Conservation (phyloP, 768 basidiomycete genomes). For the Russula olivacea region DNA sequence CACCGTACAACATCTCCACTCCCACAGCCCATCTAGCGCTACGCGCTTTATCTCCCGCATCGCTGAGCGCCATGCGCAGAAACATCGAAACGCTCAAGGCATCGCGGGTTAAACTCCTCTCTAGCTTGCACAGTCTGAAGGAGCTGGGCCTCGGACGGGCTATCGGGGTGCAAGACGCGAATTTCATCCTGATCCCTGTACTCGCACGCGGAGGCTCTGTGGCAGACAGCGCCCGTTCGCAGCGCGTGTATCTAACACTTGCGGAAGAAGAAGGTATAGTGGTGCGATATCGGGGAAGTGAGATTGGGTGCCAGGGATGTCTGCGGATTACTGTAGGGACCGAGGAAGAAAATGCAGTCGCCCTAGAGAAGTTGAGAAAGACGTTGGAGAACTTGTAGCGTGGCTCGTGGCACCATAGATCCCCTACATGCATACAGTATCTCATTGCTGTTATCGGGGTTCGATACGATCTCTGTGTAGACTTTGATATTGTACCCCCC, state of each 20-base stretch:
- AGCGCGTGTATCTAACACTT: slow-evolving; percentile 65
- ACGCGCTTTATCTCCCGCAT: slow-evolving; percentile 64
- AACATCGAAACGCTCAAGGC: slow-evolving; percentile 55
- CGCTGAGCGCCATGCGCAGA: slow-evolving; percentile 55
- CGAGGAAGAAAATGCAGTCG: slow-evolving; percentile 62
- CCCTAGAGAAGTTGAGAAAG: slow-evolving; percentile 50
- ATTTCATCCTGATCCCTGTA: slow-evolving; percentile 83
- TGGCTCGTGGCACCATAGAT: background rate
- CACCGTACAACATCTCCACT: slow-evolving; percentile 93
- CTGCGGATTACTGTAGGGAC: slow-evolving; percentile 88
- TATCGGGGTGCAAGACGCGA: slow-evolving; percentile 83
- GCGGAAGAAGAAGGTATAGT: slow-evolving; percentile 87
- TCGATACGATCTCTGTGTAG: too few species aligned
- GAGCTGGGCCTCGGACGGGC: slow-evolving; percentile 54
- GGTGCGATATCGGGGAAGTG: slow-evolving; percentile 82
- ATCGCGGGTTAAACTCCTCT: slow-evolving; percentile 53
- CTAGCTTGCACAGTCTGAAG: slow-evolving; percentile 42
- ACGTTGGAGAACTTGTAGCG: slow-evolving; percentile 38
- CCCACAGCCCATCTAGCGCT: slow-evolving; percentile 82
- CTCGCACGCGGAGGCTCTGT: slow-evolving; percentile 40
- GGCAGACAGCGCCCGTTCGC: slow-evolving; percentile 57
- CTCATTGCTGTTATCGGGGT: too few species aligned
- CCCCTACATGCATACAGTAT: too few species aligned
- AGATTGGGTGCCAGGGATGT: slow-evolving; percentile 81
- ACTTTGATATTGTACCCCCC: too few species aligned